phyloP scores from a whole-genome alignment of 1,139 yeast species.

The Sugiyamaella sp. region DNA sequence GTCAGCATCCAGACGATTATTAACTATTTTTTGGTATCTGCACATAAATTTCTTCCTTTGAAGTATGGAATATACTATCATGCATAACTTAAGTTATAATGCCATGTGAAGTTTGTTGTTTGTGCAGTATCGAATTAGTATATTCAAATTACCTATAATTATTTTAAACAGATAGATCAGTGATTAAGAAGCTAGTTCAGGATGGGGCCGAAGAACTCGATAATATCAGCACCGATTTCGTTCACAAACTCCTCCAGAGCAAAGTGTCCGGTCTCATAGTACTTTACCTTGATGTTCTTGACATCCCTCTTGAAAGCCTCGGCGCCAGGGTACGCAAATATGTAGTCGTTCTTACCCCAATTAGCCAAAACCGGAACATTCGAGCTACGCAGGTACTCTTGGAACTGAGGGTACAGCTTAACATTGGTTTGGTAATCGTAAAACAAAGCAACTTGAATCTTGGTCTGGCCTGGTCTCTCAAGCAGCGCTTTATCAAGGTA shows the following conservation, averaged over 20 bases:
- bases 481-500: slow-evolving; percentile 42
- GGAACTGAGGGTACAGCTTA: slow-evolving; percentile 46
- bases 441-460: slow-evolving; percentile 44
- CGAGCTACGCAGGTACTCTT: slow-evolving; percentile 42
- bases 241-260: slow-evolving; percentile 43
- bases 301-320: slow-evolving; percentile 45
- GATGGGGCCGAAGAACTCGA: slow-evolving; percentile 26
- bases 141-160: too few relatives aligned
- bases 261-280: slow-evolving; percentile 48
- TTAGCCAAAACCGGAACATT: slow-evolving; percentile 46
- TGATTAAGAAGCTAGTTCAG: slow-evolving; percentile 1
- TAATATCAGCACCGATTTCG: slow-evolving; percentile 40
- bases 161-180: too few relatives aligned
- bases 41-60: too few relatives aligned
- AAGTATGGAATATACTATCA: too few relatives aligned
- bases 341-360: slow-evolving; percentile 51
- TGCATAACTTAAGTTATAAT: too few relatives aligned
- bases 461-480: slow-evolving; percentile 36
- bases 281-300: slow-evolving; percentile 38
- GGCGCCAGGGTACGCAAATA: slow-evolving; percentile 46
- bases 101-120: too few relatives aligned
- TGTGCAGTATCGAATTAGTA: too few relatives aligned
- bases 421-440: slow-evolving; percentile 46
- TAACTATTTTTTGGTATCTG: too few relatives aligned
- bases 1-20: too few relatives aligned